A percentile compares a stretch with the other conserved stretches of the same genome.
Evolutionary conservation across 2,329 filamentous ascomycete species (phyloP).

Genomic region (Thielaviopsis punctulata): DNA sequence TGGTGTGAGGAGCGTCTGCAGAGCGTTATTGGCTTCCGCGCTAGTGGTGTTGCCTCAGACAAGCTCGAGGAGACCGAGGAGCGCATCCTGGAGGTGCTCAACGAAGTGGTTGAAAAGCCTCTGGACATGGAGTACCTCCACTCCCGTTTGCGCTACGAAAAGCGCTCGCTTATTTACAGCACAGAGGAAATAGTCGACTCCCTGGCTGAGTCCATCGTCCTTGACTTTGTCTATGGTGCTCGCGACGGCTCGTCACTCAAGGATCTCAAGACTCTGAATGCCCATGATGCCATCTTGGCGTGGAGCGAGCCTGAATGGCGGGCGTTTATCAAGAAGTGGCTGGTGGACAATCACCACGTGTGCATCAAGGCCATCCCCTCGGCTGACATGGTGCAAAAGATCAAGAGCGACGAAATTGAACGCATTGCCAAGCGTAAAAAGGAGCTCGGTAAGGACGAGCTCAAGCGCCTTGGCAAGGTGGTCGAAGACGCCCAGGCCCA

Average conservation of each 20-base stretch:
- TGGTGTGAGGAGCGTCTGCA: slow-evolving; percentile 66
- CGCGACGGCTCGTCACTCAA: slow-evolving; percentile 63
- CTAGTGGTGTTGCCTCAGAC: slow-evolving; percentile 73
- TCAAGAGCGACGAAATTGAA: slow-evolving; percentile 66
- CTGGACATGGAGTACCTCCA: slow-evolving; percentile 81
- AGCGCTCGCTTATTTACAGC: slow-evolving; percentile 64
- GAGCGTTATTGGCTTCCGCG: slow-evolving; percentile 68
- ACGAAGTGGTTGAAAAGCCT: slow-evolving; percentile 61
- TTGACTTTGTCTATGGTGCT: slow-evolving; percentile 78
- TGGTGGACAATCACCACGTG: slow-evolving; percentile 70
- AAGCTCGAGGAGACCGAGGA: slow-evolving; percentile 73
- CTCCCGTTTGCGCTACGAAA: slow-evolving; percentile 71
- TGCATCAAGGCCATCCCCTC: slow-evolving; percentile 83
- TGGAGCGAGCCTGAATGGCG: slow-evolving; percentile 83
- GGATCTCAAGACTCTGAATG: slow-evolving; percentile 36
- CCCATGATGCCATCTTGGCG: slow-evolving; percentile 51
- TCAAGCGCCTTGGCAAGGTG: slow-evolving; percentile 56
- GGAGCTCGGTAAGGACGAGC: slow-evolving; percentile 62
- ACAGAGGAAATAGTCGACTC: slow-evolving; percentile 68
- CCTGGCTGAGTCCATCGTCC: slow-evolving; percentile 73
- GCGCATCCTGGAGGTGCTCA: slow-evolving; percentile 67
- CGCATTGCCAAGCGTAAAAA: slow-evolving; percentile 65
- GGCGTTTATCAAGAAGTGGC: slow-evolving; percentile 64
- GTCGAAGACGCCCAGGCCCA: slow-evolving; percentile 71
- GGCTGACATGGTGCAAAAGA: slow-evolving; percentile 54